phyloP scores from a whole-genome alignment of 2,329 filamentous ascomycete species.

The Exophiala dermatitidis region DNA sequence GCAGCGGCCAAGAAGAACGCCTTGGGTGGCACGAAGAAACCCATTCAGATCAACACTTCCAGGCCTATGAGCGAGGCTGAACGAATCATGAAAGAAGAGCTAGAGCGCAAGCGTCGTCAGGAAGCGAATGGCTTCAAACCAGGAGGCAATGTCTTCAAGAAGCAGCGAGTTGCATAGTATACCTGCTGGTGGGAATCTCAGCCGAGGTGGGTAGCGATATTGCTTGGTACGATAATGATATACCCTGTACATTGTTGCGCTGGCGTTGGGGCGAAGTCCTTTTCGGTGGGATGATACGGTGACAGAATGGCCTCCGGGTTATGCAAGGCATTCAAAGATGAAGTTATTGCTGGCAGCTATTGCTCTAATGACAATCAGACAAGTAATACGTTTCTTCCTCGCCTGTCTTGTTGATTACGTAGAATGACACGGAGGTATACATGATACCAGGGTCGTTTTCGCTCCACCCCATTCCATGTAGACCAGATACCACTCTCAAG shows the following conservation, averaged over 20 bases:
- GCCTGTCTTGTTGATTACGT: no score
- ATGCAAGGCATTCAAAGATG: no score
- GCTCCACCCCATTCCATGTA: no score
- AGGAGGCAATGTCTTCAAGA: constrained; percentile 23
- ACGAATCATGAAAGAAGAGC: constrained; percentile 79
- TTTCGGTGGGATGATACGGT: no score
- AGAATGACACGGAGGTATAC: no score
- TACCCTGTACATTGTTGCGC: background rate
- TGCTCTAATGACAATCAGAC: no score
- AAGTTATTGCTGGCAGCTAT: no score
- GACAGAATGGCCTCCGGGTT: no score
- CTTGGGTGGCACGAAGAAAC: constrained; percentile 60
- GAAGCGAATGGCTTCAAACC: constrained; percentile 13
- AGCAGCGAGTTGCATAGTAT: constrained; percentile 18
- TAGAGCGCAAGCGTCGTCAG: constrained; percentile 58
- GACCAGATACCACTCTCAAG: no score
- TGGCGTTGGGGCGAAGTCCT: background rate
- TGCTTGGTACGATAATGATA: background rate
- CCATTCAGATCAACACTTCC: constrained; percentile 55
- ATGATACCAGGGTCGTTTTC: no score
- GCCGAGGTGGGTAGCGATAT: background rate
- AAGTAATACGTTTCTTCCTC: no score
- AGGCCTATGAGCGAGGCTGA: constrained; percentile 79
- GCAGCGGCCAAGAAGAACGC: constrained; percentile 56
- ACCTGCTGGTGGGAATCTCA: background rate